Evolutionary conservation across 1,284 basidiomycete genomes (phyloP).

Genomic region (Schizopora paradoxa): DNA sequence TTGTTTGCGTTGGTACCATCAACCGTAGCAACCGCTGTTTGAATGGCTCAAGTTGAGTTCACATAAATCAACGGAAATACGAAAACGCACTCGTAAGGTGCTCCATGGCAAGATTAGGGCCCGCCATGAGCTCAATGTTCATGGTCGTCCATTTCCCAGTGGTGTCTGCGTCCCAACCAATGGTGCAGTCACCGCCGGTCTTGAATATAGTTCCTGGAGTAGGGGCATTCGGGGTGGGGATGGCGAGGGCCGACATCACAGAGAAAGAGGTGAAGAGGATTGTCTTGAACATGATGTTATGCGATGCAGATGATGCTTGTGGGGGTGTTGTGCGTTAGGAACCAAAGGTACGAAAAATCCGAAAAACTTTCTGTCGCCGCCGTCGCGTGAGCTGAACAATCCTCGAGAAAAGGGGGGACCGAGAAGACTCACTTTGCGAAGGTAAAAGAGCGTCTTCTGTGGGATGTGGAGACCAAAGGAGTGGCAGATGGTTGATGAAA

Average conservation of each 20-base stretch:
- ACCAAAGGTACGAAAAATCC: no score
- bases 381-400: no score
- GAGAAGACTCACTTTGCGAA: no score
- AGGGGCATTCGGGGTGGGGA: constrained; percentile 48
- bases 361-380: no score
- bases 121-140: constrained; percentile 76
- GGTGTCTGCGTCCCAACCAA: constrained; percentile 52
- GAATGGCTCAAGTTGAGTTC: neutral
- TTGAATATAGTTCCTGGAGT: constrained; percentile 52
- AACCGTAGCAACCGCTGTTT: constrained; percentile 52
- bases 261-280: constrained; percentile 35
- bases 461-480: no score
- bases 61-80: neutral
- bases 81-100: constrained; percentile 52
- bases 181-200: constrained; percentile 46
- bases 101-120: constrained; percentile 67
- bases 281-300: constrained; percentile 38
- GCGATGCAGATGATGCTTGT: no score
- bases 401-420: no score
- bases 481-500: no score
- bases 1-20: constrained; percentile 49
- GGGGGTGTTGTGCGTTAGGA: no score
- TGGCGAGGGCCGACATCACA: constrained; percentile 35
- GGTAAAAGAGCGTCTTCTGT: no score
- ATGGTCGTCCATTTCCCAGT: constrained; percentile 58